Evolutionary conservation across 768 basidiomycete species (phyloP).

Genomic region (Suillus sp.): DNA sequence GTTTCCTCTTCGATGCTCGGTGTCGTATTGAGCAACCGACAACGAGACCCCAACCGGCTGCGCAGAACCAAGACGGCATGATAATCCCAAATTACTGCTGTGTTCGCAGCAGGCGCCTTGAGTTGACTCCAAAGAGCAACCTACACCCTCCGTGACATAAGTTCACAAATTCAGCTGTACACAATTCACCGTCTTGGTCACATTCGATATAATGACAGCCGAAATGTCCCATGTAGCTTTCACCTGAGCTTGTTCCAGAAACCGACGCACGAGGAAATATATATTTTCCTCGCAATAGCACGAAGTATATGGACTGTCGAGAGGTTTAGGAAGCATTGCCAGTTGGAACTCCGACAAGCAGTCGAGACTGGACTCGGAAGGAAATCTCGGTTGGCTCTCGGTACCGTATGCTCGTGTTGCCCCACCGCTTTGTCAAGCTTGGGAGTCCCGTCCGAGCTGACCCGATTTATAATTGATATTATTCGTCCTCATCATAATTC

Average conservation of each 20-base stretch:
- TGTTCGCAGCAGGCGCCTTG: constrained; percentile 34
- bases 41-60: constrained; percentile 24
- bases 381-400: not conserved
- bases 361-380: not conserved
- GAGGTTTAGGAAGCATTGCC: constrained; percentile 22
- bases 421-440: not conserved
- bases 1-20: constrained; percentile 22
- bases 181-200: constrained; percentile 50
- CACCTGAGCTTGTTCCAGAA: constrained; percentile 36
- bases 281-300: constrained; percentile 78
- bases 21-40: constrained; percentile 8
- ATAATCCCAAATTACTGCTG: constrained; percentile 71
- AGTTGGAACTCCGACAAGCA: constrained; percentile 27
- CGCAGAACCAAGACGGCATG: constrained; percentile 65
- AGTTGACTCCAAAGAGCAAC: constrained; percentile 69
- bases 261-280: constrained; percentile 54
- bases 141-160: constrained; percentile 35
- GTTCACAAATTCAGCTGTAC: constrained; percentile 9
- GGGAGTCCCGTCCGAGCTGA: not conserved
- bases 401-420: not conserved
- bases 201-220: constrained; percentile 69
- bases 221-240: constrained; percentile 48
- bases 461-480: not conserved
- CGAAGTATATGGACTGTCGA: constrained; percentile 50
- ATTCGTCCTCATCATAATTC: not conserved